Evolutionary conservation across 2,329 filamentous ascomycete genomes (phyloP).

Genomic region (Alternaria consortialis): DNA sequence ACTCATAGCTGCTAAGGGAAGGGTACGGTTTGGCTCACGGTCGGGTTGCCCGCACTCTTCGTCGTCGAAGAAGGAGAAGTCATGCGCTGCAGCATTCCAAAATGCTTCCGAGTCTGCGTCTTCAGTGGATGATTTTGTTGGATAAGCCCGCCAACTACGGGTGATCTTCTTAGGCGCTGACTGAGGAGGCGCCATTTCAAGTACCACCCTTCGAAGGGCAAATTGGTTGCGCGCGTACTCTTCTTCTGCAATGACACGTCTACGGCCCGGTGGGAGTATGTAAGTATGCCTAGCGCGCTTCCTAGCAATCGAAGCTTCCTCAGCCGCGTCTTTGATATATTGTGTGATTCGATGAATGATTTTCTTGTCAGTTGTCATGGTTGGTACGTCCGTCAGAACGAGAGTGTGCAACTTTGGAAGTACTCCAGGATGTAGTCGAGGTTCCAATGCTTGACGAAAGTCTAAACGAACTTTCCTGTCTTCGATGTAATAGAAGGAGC

Average conservation of each 20-base stretch:
- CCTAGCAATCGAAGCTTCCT: slow-evolving; percentile 62
- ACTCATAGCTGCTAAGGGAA: slow-evolving; percentile 59
- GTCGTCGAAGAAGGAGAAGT: slow-evolving; percentile 70
- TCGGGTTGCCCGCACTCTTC: slow-evolving; percentile 63
- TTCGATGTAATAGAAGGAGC: slow-evolving; percentile 38
- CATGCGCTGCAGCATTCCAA: slow-evolving; percentile 66
- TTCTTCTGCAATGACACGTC: slow-evolving; percentile 58
- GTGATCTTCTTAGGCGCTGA: slow-evolving; percentile 47
- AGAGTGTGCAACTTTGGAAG: slow-evolving; percentile 64
- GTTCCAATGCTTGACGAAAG: slow-evolving; percentile 44
- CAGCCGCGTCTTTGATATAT: slow-evolving; percentile 66
- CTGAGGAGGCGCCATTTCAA: slow-evolving; percentile 56
- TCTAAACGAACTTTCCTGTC: slow-evolving; percentile 42
- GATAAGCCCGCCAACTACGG: slow-evolving; percentile 56
- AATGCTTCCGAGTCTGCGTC: slow-evolving; percentile 67
- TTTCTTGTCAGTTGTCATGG: slow-evolving; percentile 54
- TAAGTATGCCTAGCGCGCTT: slow-evolving; percentile 66
- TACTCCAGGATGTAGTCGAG: slow-evolving; percentile 62
- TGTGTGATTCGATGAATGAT: slow-evolving; percentile 55
- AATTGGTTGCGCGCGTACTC: slow-evolving; percentile 63
- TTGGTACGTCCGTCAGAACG: slow-evolving; percentile 66
- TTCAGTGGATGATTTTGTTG: slow-evolving; percentile 65
- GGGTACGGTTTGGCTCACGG: slow-evolving; percentile 54
- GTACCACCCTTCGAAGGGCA: slow-evolving; percentile 63
- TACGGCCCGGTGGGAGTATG: slow-evolving; percentile 65